Evolutionary conservation across 2,329 filamentous ascomycete genomes (phyloP), one percentile per base, ranked within the genome.

Genomic region (Paraconiothyrium brasiliense): DNA sequence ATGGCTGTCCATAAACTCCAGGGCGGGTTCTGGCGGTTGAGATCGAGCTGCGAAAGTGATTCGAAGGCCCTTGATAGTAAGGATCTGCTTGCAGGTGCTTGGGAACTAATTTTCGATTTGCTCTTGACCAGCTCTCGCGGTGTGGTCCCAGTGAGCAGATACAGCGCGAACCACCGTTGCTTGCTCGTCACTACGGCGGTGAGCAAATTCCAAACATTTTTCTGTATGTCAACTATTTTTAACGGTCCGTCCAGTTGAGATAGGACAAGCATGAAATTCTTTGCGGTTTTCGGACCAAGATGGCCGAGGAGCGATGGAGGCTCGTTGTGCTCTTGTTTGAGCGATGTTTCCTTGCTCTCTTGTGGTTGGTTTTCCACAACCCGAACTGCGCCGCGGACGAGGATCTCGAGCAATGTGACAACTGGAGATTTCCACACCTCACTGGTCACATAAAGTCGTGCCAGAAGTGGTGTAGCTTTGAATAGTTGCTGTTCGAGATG

Each of bases 91-190:
- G 82, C 80, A 14, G 84, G 69, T 13, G 58, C 61, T 50, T 67
- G 48, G 8, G 69, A 49, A 8, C 61, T 58, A 32, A 85, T 81
- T 67, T 85, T 85, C 50, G 82, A 79, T 50, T 77, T 76, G 48
- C 83, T 84, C 47, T 88, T 88, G 71, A 93, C 82, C 5, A 90
- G 87, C 68, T 95, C 89, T 64, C 92, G 88, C 4, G 94, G 93
- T 0, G 93, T 93, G 72, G 89, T 90, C 24, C 94, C 95, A 7
- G 93, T 97, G 43, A 98, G 87, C 9, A 99, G 84, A 73, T 94
- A 97, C 64, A 97, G 92, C 0, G 94, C 92, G 82, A 99, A 92
- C 92, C 94, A 98, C 74, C 97, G 94, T 76, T 99, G 95, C 65
- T 93, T 90, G 75, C 93, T 94, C 67, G 91, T 91, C 62, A 99